These are phyloP conservation scores for Poronia punctata DNA, from an alignment of 495 filamentous ascomycete species.

Conservation along the genomic window DNA sequence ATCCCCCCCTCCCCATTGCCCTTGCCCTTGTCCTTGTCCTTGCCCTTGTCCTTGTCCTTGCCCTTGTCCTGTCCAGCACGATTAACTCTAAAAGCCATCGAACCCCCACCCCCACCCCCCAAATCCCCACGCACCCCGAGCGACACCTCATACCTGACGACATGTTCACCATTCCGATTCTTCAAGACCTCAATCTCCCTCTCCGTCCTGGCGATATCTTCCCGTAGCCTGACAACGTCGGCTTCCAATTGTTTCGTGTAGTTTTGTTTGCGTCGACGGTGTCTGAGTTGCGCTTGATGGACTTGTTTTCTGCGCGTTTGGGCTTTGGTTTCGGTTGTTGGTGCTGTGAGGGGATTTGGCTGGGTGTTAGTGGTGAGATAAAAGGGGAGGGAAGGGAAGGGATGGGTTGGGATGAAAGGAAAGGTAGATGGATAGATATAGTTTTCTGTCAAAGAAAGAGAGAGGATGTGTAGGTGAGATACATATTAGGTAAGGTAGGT, in stretches of 20 bases:
- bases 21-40: neutral
- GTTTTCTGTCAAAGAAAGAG: too few species aligned
- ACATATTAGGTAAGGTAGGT: neutral
- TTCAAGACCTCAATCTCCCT: conserved; percentile 18
- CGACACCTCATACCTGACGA: too few species aligned
- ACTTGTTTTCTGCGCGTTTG: conserved; percentile 41
- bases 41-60: conserved; percentile 1
- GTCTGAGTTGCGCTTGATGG: conserved; percentile 43
- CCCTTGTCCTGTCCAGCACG: too few species aligned
- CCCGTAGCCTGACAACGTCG: conserved; percentile 36
- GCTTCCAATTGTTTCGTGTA: conserved; percentile 45
- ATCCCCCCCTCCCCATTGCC: neutral
- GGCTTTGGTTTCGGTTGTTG: conserved; percentile 23
- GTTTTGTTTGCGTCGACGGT: conserved; percentile 46
- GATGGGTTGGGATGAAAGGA: neutral
- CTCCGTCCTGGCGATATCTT: conserved; percentile 34
- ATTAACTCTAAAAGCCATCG: too few species aligned
- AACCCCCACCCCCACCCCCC: neutral
- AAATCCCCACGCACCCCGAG: conserved; percentile 17
- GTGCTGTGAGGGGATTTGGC: neutral
- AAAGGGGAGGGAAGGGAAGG: neutral
- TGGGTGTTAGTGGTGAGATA: neutral
- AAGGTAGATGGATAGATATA: too few species aligned
- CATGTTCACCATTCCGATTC: conserved; percentile 40
- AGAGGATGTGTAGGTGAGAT: too few species aligned